Evolutionary conservation across 352 stramenopile genomes (phyloP), one percentile per base, ranked within the genome.

Genomic region (Blastocystis sp.): DNA sequence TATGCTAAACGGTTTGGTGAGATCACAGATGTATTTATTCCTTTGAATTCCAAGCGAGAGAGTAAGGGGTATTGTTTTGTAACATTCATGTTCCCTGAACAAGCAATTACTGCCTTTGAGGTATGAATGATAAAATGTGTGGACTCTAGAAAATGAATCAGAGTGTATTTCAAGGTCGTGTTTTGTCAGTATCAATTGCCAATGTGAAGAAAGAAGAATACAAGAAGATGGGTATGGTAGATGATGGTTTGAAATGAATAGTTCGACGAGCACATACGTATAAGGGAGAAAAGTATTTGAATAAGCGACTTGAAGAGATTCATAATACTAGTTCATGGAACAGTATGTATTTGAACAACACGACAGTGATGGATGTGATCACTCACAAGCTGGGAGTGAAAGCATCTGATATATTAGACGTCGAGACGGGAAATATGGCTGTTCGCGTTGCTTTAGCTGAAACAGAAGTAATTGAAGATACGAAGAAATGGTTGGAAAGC

Each of bases 21-120:
- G 56, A 89, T 98, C 24, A 87, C 91, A 4, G 93, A 98, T 67
- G 93, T 97, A 78, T 95, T 98, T 88, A 95, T 98, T 89, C 95
- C 95, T 37, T 91, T 98, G 65, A 95, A 98, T 91, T 94, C 97
- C 74, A 93, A 92, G 19, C 94, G 95, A 88, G 91, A 93, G 51
- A 94, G 94, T 65, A 98, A 98, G 86, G 96, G 96, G 58, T 98
- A 97, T 91, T 95, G 92, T 14, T 99, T 98, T 89, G 92, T 98
- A 27, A 91, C 93, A 21, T 98, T 97, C 90, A 90, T 93, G 81
- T 94, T 92, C n/a, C 93, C 93, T 0, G 91, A 95, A 29, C 92
- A 97, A 88, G 95, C 96, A 0, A 90, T 94, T 66, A 88, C 88
- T 51, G 96, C 95, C 39, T 90, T 95, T n/a, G 92, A 92, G 49